These are phyloP conservation scores for Coemansia sp. DNA, from an alignment of 192 early-diverging fungal species.

Conservation along the genomic window DNA sequence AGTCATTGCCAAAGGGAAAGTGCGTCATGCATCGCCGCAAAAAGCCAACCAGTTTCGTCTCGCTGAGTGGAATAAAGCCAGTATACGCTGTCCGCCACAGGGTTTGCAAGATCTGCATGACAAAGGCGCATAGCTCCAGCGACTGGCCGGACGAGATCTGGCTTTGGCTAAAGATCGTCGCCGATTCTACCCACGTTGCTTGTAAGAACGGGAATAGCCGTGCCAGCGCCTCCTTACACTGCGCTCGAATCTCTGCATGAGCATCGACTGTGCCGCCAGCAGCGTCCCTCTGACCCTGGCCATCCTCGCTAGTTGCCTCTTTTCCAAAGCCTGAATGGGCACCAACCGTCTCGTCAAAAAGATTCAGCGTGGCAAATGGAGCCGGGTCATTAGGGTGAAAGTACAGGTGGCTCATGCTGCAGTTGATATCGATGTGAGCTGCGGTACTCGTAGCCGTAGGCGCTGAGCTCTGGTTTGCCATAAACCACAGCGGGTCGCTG, in stretches of 20 bases:
- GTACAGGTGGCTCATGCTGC: slow-evolving; percentile 18
- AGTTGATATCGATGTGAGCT: background rate
- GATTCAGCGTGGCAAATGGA: slow-evolving; percentile 30
- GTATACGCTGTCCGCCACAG: slow-evolving; percentile 69
- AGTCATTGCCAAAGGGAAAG: slow-evolving; percentile 77
- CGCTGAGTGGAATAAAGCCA: slow-evolving; percentile 22
- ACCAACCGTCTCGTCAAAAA: slow-evolving; percentile 37
- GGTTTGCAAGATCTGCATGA: slow-evolving; percentile 69
- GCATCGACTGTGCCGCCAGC: slow-evolving; percentile 12
- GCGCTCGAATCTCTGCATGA: slow-evolving; percentile 19
- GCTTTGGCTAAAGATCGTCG: slow-evolving; percentile 68
- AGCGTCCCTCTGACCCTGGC: slow-evolving; percentile 27
- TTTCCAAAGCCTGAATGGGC: slow-evolving; percentile 2
- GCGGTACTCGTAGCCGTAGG: background rate
- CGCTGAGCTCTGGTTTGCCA: slow-evolving; percentile 12
- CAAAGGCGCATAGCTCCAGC: slow-evolving; percentile 65
- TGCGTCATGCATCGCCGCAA: slow-evolving; percentile 71
- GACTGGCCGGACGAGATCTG: slow-evolving; percentile 58
- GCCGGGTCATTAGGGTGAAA: slow-evolving; percentile 35
- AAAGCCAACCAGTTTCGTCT: slow-evolving; percentile 57
- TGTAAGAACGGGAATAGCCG: slow-evolving; percentile 70
- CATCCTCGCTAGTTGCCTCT: slow-evolving; percentile 4
- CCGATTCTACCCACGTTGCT: slow-evolving; percentile 79
- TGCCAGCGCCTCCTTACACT: slow-evolving; percentile 45
- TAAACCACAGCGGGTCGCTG: slow-evolving; percentile 41